These are phyloP conservation scores for Rhodosporidiobolus odoratus DNA, from an alignment of 768 basidiomycete species.

Conservation along the genomic window DNA sequence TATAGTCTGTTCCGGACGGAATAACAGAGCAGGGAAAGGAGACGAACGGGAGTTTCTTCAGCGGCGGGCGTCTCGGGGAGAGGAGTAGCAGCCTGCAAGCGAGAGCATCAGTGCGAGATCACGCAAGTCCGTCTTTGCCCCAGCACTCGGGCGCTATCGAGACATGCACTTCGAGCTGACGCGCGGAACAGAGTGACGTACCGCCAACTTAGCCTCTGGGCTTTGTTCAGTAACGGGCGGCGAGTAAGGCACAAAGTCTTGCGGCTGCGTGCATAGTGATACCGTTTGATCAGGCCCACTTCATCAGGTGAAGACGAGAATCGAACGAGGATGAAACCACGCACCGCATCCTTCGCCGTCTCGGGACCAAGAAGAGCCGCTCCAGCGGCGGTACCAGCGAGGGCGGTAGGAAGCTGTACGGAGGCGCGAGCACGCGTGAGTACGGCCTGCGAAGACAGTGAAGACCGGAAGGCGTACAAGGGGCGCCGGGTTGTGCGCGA, in stretches of 20 bases:
- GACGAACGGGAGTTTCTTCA: neutral
- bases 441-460: neutral
- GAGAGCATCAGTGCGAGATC: too few species aligned
- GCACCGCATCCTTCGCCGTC: neutral
- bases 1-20: too few species aligned
- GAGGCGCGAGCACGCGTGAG: neutral
- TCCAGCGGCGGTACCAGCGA: neutral
- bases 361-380: neutral
- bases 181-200: neutral
- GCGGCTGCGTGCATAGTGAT: neutral
- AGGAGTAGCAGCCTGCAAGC: neutral
- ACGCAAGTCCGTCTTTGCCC: too few species aligned
- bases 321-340: neutral
- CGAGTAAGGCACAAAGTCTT: slow-evolving; percentile 23
- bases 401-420: neutral
- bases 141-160: too few species aligned
- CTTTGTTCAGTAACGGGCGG: slow-evolving; percentile 8
- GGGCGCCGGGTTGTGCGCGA: slow-evolving; percentile 13
- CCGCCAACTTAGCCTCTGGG: slow-evolving; percentile 1
- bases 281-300: neutral
- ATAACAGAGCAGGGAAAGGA: too few species aligned
- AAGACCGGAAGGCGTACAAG: neutral
- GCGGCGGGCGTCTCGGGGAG: neutral
- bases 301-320: too few species aligned
- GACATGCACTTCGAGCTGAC: too few species aligned